Conservation (phyloP, 169 alveolate species). For the Cryptosporidium xiaoi region DNA sequence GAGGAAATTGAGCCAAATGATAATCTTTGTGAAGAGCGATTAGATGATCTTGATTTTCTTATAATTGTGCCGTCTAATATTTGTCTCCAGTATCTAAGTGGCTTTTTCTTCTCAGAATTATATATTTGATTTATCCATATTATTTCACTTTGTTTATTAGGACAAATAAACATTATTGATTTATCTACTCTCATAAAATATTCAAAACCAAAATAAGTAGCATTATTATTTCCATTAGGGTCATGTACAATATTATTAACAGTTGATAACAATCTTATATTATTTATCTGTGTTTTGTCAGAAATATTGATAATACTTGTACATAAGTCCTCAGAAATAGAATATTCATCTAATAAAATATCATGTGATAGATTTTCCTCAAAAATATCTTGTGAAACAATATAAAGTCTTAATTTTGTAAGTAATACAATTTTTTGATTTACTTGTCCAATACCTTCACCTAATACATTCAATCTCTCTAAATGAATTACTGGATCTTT, state of each 20-base stretch:
- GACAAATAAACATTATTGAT: constrained; percentile 37
- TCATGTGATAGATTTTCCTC: constrained; percentile 39
- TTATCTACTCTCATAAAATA: not conserved
- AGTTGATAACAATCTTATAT: not conserved
- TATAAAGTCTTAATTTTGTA: not conserved
- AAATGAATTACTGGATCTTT: constrained; percentile 36
- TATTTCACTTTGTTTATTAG: constrained; percentile 58
- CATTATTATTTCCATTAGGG: not conserved
- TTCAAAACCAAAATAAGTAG: constrained; percentile 12
- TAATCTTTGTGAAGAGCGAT: too few species aligned
- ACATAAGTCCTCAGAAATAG: constrained; percentile 10
- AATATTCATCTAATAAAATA: constrained; percentile 45
- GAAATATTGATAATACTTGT: not conserved
- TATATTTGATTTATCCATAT: constrained; percentile 42
- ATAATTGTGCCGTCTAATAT: constrained; percentile 29
- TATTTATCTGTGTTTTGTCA: not conserved
- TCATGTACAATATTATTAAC: not conserved
- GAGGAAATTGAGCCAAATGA: too few species aligned
- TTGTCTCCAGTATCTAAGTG: constrained; percentile 67
- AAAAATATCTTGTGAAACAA: constrained; percentile 26
- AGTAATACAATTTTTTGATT: constrained; percentile 2
- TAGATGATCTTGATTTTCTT: constrained; percentile 4
- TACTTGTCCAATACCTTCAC: not conserved
- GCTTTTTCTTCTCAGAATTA: constrained; percentile 13
- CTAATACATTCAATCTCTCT: constrained; percentile 11